These are phyloP conservation scores for Cystobasidium onofrii DNA, from an alignment of 768 basidiomycete genomes.

Conservation along the genomic window DNA sequence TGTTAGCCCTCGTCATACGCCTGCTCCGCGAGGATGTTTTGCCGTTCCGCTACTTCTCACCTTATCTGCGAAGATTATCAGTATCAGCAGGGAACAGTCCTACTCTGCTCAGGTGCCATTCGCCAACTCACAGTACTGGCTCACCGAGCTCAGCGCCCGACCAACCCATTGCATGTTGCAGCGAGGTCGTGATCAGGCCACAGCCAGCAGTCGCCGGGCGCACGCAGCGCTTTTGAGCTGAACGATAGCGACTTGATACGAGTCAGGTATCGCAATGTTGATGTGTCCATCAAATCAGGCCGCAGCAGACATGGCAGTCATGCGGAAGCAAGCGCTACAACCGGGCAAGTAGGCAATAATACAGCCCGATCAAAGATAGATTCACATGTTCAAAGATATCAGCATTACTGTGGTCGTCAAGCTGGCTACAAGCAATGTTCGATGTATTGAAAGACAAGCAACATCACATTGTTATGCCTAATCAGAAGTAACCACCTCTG, in stretches of 20 bases:
- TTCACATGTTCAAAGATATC: too few species aligned
- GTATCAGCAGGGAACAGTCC: too few species aligned
- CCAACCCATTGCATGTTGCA: slow-evolving; percentile 20
- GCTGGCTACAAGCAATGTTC: too few species aligned
- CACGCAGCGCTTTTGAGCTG: background rate
- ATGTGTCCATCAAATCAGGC: background rate
- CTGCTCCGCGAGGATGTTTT: background rate
- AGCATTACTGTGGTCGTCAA: too few species aligned
- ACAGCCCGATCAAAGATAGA: too few species aligned
- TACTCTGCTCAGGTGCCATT: too few species aligned
- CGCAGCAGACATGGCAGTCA: background rate
- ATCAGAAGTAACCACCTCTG: slow-evolving; percentile 3
- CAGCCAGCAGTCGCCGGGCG: background rate
- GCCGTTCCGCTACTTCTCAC: background rate
- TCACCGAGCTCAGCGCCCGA: slow-evolving; percentile 30
- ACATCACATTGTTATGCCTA: background rate
- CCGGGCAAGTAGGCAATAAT: too few species aligned
- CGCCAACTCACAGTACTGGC: slow-evolving; percentile 21
- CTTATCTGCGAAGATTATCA: slow-evolving; percentile 22
- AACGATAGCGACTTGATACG: background rate
- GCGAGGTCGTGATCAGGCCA: background rate
- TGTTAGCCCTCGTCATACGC: background rate
- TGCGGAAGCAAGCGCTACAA: background rate
- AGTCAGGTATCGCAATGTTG: background rate
- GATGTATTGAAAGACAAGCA: background rate